phyloP scores from a whole-genome alignment of 352 stramenopile species.

The Phytophthora fragariaefolia region DNA sequence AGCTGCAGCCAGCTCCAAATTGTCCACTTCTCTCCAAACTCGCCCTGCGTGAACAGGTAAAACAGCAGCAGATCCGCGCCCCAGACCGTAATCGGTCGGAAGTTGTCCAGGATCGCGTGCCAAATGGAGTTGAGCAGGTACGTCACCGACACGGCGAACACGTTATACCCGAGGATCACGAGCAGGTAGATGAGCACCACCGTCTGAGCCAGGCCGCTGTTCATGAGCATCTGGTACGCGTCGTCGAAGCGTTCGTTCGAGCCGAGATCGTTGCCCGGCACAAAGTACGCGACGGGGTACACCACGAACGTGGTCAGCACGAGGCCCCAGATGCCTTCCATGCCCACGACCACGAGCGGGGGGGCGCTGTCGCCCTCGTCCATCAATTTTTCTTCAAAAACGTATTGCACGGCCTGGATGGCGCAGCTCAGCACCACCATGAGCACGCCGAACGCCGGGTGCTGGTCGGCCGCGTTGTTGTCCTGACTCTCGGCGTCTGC shows the following conservation, averaged over 20 bases:
- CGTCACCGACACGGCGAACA: conserved; percentile 97
- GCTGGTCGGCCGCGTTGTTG: conserved; percentile 58
- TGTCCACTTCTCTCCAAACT: conserved; percentile 96
- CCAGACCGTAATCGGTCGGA: conserved; percentile 97
- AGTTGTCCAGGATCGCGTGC: conserved; percentile 99
- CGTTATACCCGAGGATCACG: conserved; percentile 96
- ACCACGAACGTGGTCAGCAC: conserved; percentile 93
- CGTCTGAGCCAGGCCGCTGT: conserved; percentile 67
- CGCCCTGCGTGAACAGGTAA: conserved; percentile 92
- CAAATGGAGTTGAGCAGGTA: conserved; percentile 97
- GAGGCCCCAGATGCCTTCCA: conserved; percentile 97
- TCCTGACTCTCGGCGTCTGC: conserved; percentile 71
- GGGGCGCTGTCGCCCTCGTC: conserved; percentile 93
- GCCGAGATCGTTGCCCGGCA: conserved; percentile 94
- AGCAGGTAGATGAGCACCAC: conserved; percentile 91
- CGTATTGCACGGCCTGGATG: conserved; percentile 96
- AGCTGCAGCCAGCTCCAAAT: conserved; percentile 96
- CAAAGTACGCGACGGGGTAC: conserved; percentile 92
- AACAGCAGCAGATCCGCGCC: conserved; percentile 95
- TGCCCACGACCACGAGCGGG: conserved; percentile 93
- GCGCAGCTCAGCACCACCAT: conserved; percentile 96
- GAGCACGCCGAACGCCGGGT: conserved; percentile 91
- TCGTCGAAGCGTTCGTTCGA: conserved; percentile 94
- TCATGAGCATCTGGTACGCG: conserved; percentile 72
- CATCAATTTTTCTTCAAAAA: conserved; percentile 99